phyloP scores from a whole-genome alignment of 1,284 basidiomycete species.

The Sutorius eximius region DNA sequence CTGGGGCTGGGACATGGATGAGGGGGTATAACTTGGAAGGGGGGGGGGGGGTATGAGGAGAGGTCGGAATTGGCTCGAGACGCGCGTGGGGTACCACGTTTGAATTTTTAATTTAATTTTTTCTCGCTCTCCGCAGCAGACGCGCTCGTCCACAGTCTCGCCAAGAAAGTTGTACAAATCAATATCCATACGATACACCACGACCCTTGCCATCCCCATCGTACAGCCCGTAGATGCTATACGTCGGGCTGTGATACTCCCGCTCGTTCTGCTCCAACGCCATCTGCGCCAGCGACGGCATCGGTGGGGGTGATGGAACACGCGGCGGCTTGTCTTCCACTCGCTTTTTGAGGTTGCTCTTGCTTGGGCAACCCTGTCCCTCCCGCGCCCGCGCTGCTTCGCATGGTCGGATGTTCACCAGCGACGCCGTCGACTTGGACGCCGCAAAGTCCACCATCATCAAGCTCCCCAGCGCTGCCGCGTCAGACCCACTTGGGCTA shows the following conservation, averaged over 20 bases:
- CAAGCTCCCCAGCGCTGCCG: conserved; percentile 53
- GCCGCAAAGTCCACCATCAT: conserved; percentile 57
- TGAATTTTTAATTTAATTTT: conserved; percentile 12
- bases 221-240: conserved; percentile 76
- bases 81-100: not conserved
- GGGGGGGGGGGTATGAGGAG: conserved; percentile 1
- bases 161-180: conserved; percentile 31
- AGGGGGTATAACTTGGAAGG: conserved; percentile 26
- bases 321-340: conserved; percentile 66
- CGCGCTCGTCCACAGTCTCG: not conserved
- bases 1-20: conserved; percentile 31
- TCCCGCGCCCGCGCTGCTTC: conserved; percentile 27
- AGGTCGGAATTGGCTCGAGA: not conserved
- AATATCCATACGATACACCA: conserved; percentile 31
- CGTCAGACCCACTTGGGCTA: conserved; percentile 40
- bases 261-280: conserved; percentile 61
- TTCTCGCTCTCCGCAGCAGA: conserved; percentile 28
- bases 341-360: conserved; percentile 32
- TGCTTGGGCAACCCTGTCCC: conserved; percentile 13
- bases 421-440: conserved; percentile 36
- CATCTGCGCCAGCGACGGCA: conserved; percentile 77
- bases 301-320: conserved; percentile 71
- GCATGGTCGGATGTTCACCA: conserved; percentile 34
- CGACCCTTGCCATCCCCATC: conserved; percentile 61
- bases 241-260: conserved; percentile 74